A percentile compares a stretch with the other conserved stretches of the same genome.
Conservation (phyloP, 2,329 filamentous ascomycete species). For the Ceratocystis eucalypticola region DNA sequence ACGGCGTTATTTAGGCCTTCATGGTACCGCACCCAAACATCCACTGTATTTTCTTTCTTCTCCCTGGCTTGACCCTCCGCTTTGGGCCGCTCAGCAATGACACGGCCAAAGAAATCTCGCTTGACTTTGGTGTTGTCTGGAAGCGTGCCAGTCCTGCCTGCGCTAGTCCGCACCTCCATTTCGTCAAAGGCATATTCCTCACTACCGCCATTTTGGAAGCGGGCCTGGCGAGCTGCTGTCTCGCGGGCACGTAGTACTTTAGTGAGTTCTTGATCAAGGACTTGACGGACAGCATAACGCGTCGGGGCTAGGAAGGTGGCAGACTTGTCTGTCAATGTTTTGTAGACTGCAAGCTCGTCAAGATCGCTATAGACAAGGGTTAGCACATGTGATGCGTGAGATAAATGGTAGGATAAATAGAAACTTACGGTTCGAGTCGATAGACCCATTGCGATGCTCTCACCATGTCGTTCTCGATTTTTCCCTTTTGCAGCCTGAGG, state of each 20-base stretch:
- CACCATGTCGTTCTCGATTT: conserved; percentile 56
- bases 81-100: conserved; percentile 36
- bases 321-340: conserved; percentile 45
- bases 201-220: conserved; percentile 42
- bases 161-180: conserved; percentile 22
- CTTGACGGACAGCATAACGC: conserved; percentile 85
- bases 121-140: conserved; percentile 36
- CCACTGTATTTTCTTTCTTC: conserved; percentile 31
- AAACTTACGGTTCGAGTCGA: conserved; percentile 79
- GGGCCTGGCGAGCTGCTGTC: conserved; percentile 49
- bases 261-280: conserved; percentile 78
- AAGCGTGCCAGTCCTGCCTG: conserved; percentile 19
- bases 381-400: conserved; percentile 15
- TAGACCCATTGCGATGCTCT: conserved; percentile 67
- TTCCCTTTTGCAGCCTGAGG: conserved; percentile 65
- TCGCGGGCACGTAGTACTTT: conserved; percentile 57
- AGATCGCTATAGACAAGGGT: conserved; percentile 39
- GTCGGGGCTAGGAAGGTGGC: conserved; percentile 53
- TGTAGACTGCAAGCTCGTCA: conserved; percentile 65
- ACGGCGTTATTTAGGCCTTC: conserved; percentile 90
- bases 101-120: conserved; percentile 73
- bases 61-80: conserved; percentile 26
- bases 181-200: conserved; percentile 30
- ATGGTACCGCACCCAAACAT: conserved; percentile 78
- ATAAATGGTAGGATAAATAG: not conserved